Evolutionary conservation across 257 asterid genomes (phyloP).

Genomic region (Haberlea rhodopensis): DNA sequence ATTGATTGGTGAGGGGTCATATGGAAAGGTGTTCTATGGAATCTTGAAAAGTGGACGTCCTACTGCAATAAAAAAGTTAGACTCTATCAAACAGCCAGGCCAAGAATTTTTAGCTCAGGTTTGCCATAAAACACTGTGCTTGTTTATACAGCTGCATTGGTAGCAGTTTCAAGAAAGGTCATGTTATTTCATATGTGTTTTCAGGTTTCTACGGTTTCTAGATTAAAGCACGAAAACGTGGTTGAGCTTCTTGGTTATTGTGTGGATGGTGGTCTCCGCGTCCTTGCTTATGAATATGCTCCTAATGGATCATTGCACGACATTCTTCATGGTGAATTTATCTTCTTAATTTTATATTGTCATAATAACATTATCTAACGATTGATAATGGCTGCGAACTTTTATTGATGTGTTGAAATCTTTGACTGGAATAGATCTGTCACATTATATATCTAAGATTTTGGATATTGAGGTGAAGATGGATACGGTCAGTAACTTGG

Average conservation of each 20-base stretch:
- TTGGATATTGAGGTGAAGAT: not conserved
- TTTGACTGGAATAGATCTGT: not conserved
- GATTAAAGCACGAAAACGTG: constrained; percentile 48
- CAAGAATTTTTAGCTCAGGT: constrained; percentile 32
- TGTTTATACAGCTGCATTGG: not conserved
- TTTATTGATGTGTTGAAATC: not conserved
- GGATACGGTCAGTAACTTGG: too few species aligned
- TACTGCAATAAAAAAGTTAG: constrained; percentile 28
- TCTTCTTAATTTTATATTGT: not conserved
- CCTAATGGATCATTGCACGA: constrained; percentile 58
- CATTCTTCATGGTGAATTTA: constrained; percentile 52
- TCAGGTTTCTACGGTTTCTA: constrained; percentile 53
- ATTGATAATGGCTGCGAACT: too few species aligned
- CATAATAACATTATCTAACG: not conserved
- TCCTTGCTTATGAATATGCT: constrained; percentile 58
- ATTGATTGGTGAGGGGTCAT: constrained; percentile 14
- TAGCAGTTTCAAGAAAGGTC: too few species aligned
- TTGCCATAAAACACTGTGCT: not conserved
- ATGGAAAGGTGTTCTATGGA: constrained; percentile 26
- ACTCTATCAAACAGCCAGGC: constrained; percentile 25
- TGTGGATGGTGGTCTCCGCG: constrained; percentile 43
- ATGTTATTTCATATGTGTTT: constrained; percentile 10
- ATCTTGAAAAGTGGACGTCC: constrained; percentile 27
- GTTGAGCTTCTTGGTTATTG: constrained; percentile 58
- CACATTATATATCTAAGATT: not conserved